A percentile compares a stretch with the other conserved stretches of the same genome.
phyloP scores from a whole-genome alignment of 352 stramenopile species.

The Pythium biforme region DNA sequence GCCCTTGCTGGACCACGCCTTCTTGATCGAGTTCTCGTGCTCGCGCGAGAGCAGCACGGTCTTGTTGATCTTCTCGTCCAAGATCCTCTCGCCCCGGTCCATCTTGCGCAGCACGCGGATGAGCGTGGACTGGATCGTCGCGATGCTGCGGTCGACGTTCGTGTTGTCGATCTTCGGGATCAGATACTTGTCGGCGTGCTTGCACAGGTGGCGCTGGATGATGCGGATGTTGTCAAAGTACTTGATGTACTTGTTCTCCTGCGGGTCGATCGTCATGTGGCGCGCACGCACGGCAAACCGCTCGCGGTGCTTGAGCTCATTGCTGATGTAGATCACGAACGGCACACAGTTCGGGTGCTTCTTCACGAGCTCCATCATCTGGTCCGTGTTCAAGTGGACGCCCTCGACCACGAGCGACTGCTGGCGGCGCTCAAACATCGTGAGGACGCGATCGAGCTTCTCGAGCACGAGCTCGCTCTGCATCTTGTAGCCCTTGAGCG shows the following conservation, averaged over 20 bases:
- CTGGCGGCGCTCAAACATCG: slow-evolving; percentile 80
- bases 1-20: slow-evolving; percentile 84
- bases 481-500: slow-evolving; percentile 79
- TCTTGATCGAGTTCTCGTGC: slow-evolving; percentile 87
- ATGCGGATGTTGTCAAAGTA: slow-evolving; percentile 91
- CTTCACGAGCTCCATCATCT: slow-evolving; percentile 76
- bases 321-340: slow-evolving; percentile 90
- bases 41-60: slow-evolving; percentile 84
- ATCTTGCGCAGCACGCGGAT: slow-evolving; percentile 81
- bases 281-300: slow-evolving; percentile 79
- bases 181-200: slow-evolving; percentile 79
- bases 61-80: slow-evolving; percentile 78
- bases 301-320: slow-evolving; percentile 86
- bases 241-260: slow-evolving; percentile 91
- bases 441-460: slow-evolving; percentile 80
- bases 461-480: slow-evolving; percentile 82
- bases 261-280: slow-evolving; percentile 88
- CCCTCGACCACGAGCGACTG: slow-evolving; percentile 86
- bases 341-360: slow-evolving; percentile 82
- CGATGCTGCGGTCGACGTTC: slow-evolving; percentile 85
- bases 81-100: slow-evolving; percentile 67
- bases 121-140: slow-evolving; percentile 83
- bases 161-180: slow-evolving; percentile 91
- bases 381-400: slow-evolving; percentile 83
- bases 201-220: slow-evolving; percentile 85